Evolutionary conservation across 139 green algal species (phyloP).

Genomic region (Chlorella sp.): DNA sequence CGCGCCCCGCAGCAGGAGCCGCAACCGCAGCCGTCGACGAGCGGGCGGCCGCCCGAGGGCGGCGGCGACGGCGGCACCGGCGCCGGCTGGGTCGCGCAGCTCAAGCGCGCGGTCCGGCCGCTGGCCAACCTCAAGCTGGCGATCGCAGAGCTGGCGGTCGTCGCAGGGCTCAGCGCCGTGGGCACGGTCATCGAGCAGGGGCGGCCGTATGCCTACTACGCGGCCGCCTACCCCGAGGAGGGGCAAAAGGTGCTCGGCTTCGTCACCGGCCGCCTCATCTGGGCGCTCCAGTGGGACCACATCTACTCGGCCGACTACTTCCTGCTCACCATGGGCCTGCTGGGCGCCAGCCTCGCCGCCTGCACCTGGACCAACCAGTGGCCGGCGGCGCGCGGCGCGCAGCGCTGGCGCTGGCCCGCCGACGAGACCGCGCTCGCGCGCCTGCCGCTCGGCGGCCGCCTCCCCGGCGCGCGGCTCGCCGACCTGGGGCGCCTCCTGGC

Average conservation of each 20-base stretch:
- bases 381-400: constrained; percentile 83
- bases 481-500: constrained; percentile 72
- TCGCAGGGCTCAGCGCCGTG: constrained; percentile 80
- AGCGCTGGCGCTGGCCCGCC: constrained; percentile 73
- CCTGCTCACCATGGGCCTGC: constrained; percentile 75
- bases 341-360: constrained; percentile 86
- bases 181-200: constrained; percentile 95
- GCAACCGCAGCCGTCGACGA: neutral
- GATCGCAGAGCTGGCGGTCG: constrained; percentile 84
- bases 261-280: constrained; percentile 72
- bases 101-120: constrained; percentile 45
- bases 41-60: neutral
- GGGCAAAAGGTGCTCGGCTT: constrained; percentile 78
- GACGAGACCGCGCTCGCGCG: constrained; percentile 38
- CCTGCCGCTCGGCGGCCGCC: constrained; percentile 48
- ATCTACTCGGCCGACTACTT: constrained; percentile 93
- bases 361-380: constrained; percentile 93
- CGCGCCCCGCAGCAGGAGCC: constrained; percentile 7
- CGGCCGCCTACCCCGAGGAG: constrained; percentile 54
- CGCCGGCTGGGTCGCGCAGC: constrained; percentile 4
- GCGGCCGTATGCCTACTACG: constrained; percentile 79
- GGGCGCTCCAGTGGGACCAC: constrained; percentile 80
- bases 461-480: constrained; percentile 67
- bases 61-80: neutral
- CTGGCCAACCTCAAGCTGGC: constrained; percentile 88